These are phyloP conservation scores for Xerocomus brunneocitrinus DNA, from an alignment of 768 basidiomycete genomes.

Conservation along the genomic window DNA sequence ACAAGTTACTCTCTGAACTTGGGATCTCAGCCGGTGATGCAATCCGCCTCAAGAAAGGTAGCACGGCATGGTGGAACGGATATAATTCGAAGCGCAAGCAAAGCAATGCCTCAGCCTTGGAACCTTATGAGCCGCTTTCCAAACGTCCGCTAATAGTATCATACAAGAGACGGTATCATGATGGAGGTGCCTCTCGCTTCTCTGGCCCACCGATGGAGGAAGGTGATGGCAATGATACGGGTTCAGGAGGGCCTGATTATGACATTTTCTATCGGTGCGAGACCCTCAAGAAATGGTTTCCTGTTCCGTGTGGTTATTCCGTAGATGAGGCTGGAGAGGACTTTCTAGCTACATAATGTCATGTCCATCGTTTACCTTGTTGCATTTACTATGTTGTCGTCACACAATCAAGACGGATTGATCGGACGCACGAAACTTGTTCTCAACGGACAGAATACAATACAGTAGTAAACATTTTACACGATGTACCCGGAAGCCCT, in stretches of 20 bases:
- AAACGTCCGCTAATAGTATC: neutral
- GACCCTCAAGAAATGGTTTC: no score
- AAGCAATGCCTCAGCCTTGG: neutral
- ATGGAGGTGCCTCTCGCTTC: neutral
- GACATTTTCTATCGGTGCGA: no score
- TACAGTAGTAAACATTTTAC: neutral
- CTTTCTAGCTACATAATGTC: no score
- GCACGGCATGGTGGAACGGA: neutral
- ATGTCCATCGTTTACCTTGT: no score
- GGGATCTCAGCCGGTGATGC: neutral
- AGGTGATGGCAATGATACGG: no score
- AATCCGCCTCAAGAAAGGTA: neutral
- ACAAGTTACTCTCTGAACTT: neutral
- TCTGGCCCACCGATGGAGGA: neutral
- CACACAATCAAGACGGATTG: no score
- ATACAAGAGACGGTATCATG: constrained; percentile 2
- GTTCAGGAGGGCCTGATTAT: no score
- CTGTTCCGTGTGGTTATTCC: no score
- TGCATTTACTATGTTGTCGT: no score
- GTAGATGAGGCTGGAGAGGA: no score
- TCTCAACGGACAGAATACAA: no score
- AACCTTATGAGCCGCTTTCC: neutral
- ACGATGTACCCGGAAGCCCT: constrained; percentile 2
- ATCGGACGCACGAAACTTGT: no score
- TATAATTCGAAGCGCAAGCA: neutral